A percentile compares a stretch with the other conserved stretches of the same genome.
Evolutionary conservation across 805 yeast species (phyloP).

Genomic region (Yarrowia osloensis): DNA sequence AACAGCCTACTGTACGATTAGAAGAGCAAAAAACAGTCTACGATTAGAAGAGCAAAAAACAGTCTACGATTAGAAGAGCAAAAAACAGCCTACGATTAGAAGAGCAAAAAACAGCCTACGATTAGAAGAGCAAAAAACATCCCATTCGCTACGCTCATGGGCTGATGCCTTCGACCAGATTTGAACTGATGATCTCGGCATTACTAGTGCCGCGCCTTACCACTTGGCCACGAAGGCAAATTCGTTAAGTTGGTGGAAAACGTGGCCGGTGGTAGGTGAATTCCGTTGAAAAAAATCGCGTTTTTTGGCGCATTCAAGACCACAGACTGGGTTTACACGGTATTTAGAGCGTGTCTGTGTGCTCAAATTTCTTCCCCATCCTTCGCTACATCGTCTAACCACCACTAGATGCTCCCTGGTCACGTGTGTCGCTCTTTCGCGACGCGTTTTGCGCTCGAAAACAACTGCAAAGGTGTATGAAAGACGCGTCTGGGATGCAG

Average conservation of each 20-base stretch:
- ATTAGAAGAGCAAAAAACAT: too few species aligned
- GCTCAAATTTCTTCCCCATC: too few species aligned
- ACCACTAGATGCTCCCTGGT: not conserved
- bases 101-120: too few species aligned
- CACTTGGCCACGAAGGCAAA: conserved; percentile 29
- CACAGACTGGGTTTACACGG: not conserved
- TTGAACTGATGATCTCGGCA: conserved; percentile 29
- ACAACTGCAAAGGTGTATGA: conserved; percentile 6
- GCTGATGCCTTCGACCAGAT: conserved; percentile 30
- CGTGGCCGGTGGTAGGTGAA: not conserved
- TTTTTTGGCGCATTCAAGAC: not conserved
- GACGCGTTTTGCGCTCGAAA: not conserved
- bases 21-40: too few species aligned
- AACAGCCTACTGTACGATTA: too few species aligned
- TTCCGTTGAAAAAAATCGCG: not conserved
- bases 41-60: too few species aligned
- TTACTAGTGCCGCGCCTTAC: conserved; percentile 29
- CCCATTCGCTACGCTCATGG: too few species aligned
- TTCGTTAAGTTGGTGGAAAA: not conserved
- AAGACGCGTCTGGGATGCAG: conserved; percentile 1
- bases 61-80: too few species aligned
- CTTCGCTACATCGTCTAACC: too few species aligned
- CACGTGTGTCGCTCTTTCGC: not conserved
- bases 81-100: too few species aligned
- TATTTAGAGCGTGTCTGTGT: not conserved